Conservation (phyloP, 2,329 filamentous ascomycete species). For the Pleoardoris graminearum region DNA sequence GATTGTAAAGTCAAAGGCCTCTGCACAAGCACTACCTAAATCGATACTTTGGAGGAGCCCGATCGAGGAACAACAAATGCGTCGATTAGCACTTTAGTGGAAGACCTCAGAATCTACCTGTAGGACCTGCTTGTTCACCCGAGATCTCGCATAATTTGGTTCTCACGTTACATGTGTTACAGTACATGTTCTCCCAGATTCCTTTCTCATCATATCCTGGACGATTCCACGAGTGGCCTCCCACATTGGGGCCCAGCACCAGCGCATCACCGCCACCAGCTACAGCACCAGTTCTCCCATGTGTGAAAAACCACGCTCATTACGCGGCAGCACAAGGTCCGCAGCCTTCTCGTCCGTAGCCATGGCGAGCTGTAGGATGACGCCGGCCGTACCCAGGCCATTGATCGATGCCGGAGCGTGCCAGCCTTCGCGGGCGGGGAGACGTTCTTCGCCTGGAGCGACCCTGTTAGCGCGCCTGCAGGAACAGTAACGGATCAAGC, state of each 20-base stretch:
- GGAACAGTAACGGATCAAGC: no score
- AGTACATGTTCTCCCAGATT: neutral
- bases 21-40: no score
- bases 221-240: neutral
- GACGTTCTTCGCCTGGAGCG: neutral
- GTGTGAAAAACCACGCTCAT: neutral
- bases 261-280: neutral
- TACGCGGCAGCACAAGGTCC: slow-evolving; percentile 1
- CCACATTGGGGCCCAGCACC: no score
- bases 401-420: neutral
- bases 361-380: neutral
- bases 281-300: neutral
- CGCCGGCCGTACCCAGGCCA: neutral
- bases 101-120: no score
- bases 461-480: neutral
- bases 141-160: no score
- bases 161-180: no score
- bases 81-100: no score
- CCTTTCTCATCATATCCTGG: no score
- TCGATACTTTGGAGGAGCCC: no score
- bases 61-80: no score
- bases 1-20: no score
- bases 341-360: slow-evolving; percentile 6
- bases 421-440: slow-evolving; percentile 2
- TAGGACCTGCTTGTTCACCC: no score